Percentiles rank a stretch among this genome's conserved stretches.
phyloP scores from a whole-genome alignment of 2,329 filamentous ascomycete genomes.

The Fusarium anguioides region DNA sequence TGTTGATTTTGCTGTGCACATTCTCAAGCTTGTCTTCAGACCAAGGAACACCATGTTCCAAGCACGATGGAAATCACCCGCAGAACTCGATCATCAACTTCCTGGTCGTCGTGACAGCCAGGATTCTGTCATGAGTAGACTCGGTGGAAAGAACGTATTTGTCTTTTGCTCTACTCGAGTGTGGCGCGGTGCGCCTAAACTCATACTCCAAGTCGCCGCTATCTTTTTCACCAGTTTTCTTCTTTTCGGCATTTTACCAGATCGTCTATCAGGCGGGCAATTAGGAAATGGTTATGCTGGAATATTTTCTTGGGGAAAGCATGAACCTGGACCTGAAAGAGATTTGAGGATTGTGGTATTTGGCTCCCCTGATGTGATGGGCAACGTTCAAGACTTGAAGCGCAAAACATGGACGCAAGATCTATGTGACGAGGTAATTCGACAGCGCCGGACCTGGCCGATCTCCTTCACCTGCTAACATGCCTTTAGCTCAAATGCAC shows the following conservation, averaged over 20 bases:
- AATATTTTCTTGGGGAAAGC: slow-evolving; percentile 35
- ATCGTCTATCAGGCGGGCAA: slow-evolving; percentile 38
- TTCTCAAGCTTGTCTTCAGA: background rate
- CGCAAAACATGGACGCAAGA: slow-evolving; percentile 59
- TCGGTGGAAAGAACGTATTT: slow-evolving; percentile 47
- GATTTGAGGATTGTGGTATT: slow-evolving; percentile 63
- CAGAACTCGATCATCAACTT: slow-evolving; percentile 39
- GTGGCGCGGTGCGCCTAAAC: slow-evolving; percentile 51
- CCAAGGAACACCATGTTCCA: slow-evolving; percentile 36
- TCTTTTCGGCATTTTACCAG: slow-evolving; percentile 43
- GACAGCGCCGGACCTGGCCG: background rate
- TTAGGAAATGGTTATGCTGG: slow-evolving; percentile 41
- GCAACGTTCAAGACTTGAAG: slow-evolving; percentile 50
- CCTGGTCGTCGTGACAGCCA: slow-evolving; percentile 28
- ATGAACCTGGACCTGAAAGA: slow-evolving; percentile 42
- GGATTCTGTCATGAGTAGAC: slow-evolving; percentile 35
- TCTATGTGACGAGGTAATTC: slow-evolving; percentile 59
- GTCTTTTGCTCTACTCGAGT: slow-evolving; percentile 56
- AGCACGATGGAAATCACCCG: slow-evolving; percentile 39
- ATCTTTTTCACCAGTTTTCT: slow-evolving; percentile 45
- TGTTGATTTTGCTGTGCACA: background rate
- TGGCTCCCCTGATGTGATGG: slow-evolving; percentile 60
- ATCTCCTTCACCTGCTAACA: slow-evolving; percentile 20
- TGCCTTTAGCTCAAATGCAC: slow-evolving; percentile 57
- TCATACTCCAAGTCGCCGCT: slow-evolving; percentile 45